Evolutionary conservation across 192 early-diverging fungal genomes (phyloP), one percentile per base, ranked within the genome.

Genomic region (Paraglomus brasilianum): DNA sequence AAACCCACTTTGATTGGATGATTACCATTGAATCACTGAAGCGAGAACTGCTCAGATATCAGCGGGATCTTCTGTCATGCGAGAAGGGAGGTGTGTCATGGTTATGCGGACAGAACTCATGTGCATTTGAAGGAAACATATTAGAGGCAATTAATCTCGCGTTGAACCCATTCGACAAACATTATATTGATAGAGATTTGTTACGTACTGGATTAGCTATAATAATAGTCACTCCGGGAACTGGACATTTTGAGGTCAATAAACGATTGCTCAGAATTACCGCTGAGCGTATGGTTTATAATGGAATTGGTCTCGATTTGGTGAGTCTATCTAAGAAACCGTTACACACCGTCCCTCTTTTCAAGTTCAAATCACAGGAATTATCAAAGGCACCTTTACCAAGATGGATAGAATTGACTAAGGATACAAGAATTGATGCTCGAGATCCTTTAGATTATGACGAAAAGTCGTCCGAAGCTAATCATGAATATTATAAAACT

Each of bases 91-190:
- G 72, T 17, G 83, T 82, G 3, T 79, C 79, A 2, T 76, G 80
- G 3, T 79, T 95, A 14, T 85, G 83, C 22, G 96, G 96, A 5
- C 79, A 87, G 17, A 88, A 93, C 73, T 91, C 91, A 21, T 83
- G 88, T 63, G 91, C 95, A 0, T 88, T 84, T 65, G 93, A 96
- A 71, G 97, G 97, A 24, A 98, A 97, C 75, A 82, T 99, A 22
- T 83, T 99, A 0, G 97, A 97, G 76, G 93, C 97, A 0, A 87
- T 99, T 52, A 99, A 99, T 74, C 76, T 99, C 21, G 96, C 94
- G 2, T 81, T 99, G 55, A 99, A 98, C 80, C 92, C 93, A 13
- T 91, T 96, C 75, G 91, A 95, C 56, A 91, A 89, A 66, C 93
- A 95, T 73, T 94, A 93, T 74, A 90, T 97, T 39, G 93, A 96